phyloP scores from a whole-genome alignment of 2,329 filamentous ascomycete genomes.

The Ophiosphaerella herpotricha region DNA sequence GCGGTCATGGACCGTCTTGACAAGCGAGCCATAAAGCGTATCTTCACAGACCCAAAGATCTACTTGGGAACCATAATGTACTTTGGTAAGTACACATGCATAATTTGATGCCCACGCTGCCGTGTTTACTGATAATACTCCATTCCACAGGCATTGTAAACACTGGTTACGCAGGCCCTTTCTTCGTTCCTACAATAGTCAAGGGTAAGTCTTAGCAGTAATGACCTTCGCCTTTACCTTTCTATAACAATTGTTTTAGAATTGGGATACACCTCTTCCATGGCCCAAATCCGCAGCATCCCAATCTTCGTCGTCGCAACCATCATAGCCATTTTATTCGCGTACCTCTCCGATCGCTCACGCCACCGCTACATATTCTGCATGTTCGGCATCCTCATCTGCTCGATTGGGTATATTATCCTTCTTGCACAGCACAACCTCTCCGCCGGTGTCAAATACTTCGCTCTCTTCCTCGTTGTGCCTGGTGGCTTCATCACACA shows the following conservation, averaged over 20 bases:
- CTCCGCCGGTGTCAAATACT: constrained; percentile 56
- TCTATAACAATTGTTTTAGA: constrained; percentile 11
- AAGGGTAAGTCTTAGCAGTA: constrained; percentile 2
- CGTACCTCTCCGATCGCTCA: constrained; percentile 55
- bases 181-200: constrained; percentile 50
- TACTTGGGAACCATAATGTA: constrained; percentile 30
- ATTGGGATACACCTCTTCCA: constrained; percentile 44
- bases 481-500: constrained; percentile 60
- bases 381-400: constrained; percentile 54
- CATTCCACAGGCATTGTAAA: constrained; percentile 44
- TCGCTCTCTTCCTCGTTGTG: constrained; percentile 60
- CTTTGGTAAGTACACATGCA: constrained; percentile 17
- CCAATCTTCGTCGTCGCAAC: constrained; percentile 48
- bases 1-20: constrained; percentile 61
- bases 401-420: constrained; percentile 60
- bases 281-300: constrained; percentile 46
- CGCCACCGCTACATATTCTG: constrained; percentile 60
- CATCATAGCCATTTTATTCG: constrained; percentile 41
- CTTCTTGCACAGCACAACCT: constrained; percentile 55
- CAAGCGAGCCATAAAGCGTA: constrained; percentile 51
- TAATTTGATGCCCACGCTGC: not conserved
- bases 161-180: constrained; percentile 52
- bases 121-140: not conserved
- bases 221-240: no score
- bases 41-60: constrained; percentile 46